Evolutionary conservation across 2,329 filamentous ascomycete genomes (phyloP).

Genomic region (Hypoxylon sp.): DNA sequence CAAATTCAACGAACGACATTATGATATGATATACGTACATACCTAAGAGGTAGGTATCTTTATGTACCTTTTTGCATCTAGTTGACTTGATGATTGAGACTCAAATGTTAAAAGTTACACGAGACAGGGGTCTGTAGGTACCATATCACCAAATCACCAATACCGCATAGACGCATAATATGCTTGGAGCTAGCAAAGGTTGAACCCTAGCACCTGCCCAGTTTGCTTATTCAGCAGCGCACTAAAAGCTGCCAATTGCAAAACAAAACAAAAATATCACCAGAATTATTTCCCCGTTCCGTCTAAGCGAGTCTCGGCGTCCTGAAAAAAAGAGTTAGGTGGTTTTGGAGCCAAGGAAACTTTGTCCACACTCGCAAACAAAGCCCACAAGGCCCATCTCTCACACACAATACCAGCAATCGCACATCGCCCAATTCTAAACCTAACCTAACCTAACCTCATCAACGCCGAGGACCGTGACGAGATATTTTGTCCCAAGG

Average conservation of each 20-base stretch:
- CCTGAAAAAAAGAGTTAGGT: constrained; percentile 32
- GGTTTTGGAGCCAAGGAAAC: constrained; percentile 32
- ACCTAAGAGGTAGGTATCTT: no score
- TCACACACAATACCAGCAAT: constrained; percentile 29
- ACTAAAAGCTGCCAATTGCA: constrained; percentile 42
- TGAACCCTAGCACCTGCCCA: constrained; percentile 36
- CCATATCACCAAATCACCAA: background rate
- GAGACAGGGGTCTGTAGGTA: no score
- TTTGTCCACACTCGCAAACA: constrained; percentile 32
- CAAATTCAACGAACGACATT: background rate
- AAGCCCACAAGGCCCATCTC: constrained; percentile 24
- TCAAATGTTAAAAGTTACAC: background rate
- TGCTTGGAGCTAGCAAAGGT: constrained; percentile 16
- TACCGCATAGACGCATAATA: constrained; percentile 3
- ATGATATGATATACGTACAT: no score
- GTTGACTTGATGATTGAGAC: constrained; percentile 1
- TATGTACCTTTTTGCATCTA: background rate
- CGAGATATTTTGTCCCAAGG: constrained; percentile 45
- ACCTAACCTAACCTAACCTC: constrained; percentile 28
- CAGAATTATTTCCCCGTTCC: constrained; percentile 41
- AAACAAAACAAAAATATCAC: constrained; percentile 25
- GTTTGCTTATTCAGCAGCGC: constrained; percentile 40
- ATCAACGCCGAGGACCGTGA: constrained; percentile 40
- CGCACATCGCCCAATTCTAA: constrained; percentile 25
- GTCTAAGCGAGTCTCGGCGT: constrained; percentile 45